phyloP scores from a whole-genome alignment of 2,329 filamentous ascomycete genomes.

The Acrodontium crateriforme region DNA sequence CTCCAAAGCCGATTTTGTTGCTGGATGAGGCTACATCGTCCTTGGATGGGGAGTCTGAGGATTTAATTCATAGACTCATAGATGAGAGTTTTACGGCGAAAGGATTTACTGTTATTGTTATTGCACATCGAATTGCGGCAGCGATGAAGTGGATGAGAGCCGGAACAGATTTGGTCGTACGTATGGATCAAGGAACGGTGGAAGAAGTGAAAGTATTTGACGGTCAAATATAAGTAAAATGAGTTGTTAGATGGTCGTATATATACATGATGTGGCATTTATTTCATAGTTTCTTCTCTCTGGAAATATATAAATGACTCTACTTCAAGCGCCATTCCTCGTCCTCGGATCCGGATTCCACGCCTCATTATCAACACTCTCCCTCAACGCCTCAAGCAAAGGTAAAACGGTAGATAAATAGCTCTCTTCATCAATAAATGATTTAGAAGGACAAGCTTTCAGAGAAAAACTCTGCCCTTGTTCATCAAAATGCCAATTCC shows the following conservation, averaged over 20 bases:
- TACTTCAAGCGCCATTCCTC: slow-evolving; percentile 7
- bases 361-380: slow-evolving; percentile 23
- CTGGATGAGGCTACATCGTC: slow-evolving; percentile 16
- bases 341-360: slow-evolving; percentile 24
- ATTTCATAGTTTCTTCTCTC: too few species aligned
- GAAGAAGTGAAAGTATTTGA: too few species aligned
- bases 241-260: too few species aligned
- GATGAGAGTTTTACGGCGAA: background rate
- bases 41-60: slow-evolving; percentile 1
- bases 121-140: background rate
- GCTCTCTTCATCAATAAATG: slow-evolving; percentile 20
- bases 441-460: slow-evolving; percentile 15
- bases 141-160: too few species aligned
- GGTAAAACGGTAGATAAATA: slow-evolving; percentile 27
- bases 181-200: too few species aligned
- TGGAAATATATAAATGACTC: background rate
- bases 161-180: too few species aligned
- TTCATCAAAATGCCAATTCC: slow-evolving; percentile 24
- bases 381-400: slow-evolving; percentile 22
- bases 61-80: background rate
- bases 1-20: slow-evolving; percentile 28
- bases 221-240: too few species aligned
- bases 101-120: background rate
- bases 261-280: too few species aligned
- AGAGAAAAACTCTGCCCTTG: slow-evolving; percentile 19